Evolutionary conservation across 345 rosid genomes (phyloP).

Genomic region (Citrus australasica): DNA sequence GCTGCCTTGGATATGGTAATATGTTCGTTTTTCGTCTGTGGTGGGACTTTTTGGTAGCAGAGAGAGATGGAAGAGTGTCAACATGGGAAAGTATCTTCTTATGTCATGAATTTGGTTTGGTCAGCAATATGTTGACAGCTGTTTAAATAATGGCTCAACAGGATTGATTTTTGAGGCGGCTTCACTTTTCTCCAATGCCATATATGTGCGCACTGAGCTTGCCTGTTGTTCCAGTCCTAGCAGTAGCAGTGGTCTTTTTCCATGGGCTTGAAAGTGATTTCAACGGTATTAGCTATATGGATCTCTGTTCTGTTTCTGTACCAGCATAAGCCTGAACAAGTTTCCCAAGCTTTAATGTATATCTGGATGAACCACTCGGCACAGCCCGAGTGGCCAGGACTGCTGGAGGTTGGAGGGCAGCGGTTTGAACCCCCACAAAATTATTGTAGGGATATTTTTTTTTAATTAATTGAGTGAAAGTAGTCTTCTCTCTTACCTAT

Average conservation of each 20-base stretch:
- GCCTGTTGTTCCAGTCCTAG: slow-evolving; percentile 55
- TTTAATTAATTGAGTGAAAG: no score
- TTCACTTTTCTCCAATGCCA: slow-evolving; percentile 55
- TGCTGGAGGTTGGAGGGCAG: no score
- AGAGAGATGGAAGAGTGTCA: slow-evolving; percentile 53
- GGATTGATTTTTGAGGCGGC: slow-evolving; percentile 57
- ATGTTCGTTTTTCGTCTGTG: slow-evolving; percentile 17
- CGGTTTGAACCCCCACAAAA: no score
- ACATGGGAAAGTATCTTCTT: slow-evolving; percentile 38
- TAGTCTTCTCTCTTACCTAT: no score
- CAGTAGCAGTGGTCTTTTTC: slow-evolving; percentile 42
- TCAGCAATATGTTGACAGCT: slow-evolving; percentile 36
- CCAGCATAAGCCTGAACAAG: slow-evolving; percentile 18
- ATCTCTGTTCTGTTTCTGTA: slow-evolving; percentile 38
- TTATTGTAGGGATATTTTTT: no score
- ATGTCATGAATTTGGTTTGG: slow-evolving; percentile 36
- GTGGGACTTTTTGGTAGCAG: slow-evolving; percentile 54
- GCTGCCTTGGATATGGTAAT: slow-evolving; percentile 31
- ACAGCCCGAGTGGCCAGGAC: no score
- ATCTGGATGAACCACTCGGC: no score
- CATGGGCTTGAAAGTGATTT: slow-evolving; percentile 51
- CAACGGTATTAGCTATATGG: slow-evolving; percentile 64
- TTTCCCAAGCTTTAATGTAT: not conserved
- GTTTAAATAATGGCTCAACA: slow-evolving; percentile 28
- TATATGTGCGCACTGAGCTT: slow-evolving; percentile 26